Evolutionary conservation across 352 stramenopile species (phyloP), one percentile per base, ranked within the genome.

Genomic region (Globisporangium abappressorium): DNA sequence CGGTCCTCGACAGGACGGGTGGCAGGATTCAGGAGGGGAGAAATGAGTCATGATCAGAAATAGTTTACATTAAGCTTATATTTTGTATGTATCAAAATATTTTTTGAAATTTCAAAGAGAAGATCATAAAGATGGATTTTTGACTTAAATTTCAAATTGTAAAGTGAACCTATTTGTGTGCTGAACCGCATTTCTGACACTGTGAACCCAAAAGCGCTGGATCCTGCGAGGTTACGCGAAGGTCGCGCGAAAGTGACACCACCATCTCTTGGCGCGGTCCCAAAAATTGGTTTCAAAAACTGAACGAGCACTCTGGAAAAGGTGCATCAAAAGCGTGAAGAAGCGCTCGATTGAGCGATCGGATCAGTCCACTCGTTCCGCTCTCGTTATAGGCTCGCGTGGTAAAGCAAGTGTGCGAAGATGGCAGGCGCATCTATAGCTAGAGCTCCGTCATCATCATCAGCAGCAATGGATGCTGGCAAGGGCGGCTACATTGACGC

Each of bases 161-260:
- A 22, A 11, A 51, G 3, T 51, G 43, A 8, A 24, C 43, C 18
- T 49, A 15, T 49, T 49, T 49, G 18, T 51, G 5, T 51, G 9
- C 9, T 22, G 43, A 51, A 24, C 4, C 12, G 4, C 15, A 20
- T 14, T 46, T 58, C 26, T 24, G 24, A 26, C 24, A 26, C 24
- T 26, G 24, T 26, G 28, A 59, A 41, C 26, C 55, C 30, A 28
- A 41, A 30, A 28, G 36, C 15, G 51, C 26, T 64, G 30, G 22
- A 64, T 62, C 43, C 18, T 30, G 33, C 11, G 61, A 66, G 36
- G 62, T 75, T 54, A 36, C 41, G 18, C 56, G 63, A 75, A 81
- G 49, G 74, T 78, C 28, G 65, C 68, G 58, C 38, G 68, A 73
- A 73, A 22, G 68, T 66, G 22, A 15, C 66, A 12, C 41, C n/a